These are phyloP conservation scores for Aspergillus aculeatinus DNA, from an alignment of 2,329 filamentous ascomycete genomes.

Conservation along the genomic window DNA sequence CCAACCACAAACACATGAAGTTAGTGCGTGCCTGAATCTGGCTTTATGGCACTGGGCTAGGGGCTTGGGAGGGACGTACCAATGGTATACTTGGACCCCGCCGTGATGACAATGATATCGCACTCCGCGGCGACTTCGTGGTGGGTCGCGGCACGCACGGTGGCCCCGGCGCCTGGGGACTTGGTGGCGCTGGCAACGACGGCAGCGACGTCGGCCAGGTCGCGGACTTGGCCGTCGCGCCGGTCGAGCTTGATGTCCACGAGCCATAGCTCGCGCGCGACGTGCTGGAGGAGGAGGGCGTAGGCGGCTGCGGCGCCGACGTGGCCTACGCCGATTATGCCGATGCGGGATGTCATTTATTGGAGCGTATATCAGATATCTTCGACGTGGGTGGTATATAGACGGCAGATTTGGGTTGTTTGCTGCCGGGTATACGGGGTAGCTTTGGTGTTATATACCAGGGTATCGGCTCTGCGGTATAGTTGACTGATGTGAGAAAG, in stretches of 20 bases:
- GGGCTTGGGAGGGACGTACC: slow-evolving; percentile 23
- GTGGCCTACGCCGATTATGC: slow-evolving; percentile 8
- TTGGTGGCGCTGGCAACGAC: not conserved
- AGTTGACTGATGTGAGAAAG: too few relatives aligned
- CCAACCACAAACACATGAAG: not conserved
- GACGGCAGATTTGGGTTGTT: too few relatives aligned
- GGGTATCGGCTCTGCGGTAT: too few relatives aligned
- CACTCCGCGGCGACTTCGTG: slow-evolving; percentile 51
- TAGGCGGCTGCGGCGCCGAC: slow-evolving; percentile 8
- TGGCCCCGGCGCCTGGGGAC: slow-evolving; percentile 33
- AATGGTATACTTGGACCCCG: slow-evolving; percentile 52
- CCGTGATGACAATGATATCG: slow-evolving; percentile 56
- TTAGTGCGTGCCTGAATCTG: not conserved
- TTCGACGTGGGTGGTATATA: too few relatives aligned
- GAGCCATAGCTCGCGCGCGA: slow-evolving; percentile 54
- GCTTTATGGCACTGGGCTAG: not conserved
- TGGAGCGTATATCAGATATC: too few relatives aligned
- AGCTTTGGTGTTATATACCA: too few relatives aligned
- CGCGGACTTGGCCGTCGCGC: slow-evolving; percentile 52
- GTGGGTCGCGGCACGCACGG: slow-evolving; percentile 46
- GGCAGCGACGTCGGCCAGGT: slow-evolving; percentile 52
- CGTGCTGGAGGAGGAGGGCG: slow-evolving; percentile 48
- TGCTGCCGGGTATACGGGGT: too few relatives aligned
- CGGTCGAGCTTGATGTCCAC: slow-evolving; percentile 46
- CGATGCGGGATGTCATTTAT: not conserved